Percentiles rank a stretch among this genome's conserved stretches.
phyloP scores from a whole-genome alignment of 208 protist species.

The Kentomonas sorsogonicus region DNA sequence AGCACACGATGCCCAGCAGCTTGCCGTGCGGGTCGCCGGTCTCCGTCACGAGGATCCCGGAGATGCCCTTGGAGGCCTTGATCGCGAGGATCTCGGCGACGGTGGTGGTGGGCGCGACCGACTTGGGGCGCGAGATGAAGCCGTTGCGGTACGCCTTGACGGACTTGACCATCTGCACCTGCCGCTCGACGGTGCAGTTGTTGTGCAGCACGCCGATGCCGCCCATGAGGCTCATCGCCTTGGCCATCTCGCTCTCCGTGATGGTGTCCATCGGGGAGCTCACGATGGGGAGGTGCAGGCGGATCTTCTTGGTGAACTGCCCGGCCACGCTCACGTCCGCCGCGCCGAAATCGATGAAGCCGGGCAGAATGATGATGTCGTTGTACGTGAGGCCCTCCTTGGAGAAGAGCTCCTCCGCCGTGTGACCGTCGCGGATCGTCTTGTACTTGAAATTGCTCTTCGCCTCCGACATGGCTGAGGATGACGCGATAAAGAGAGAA shows the following conservation, averaged over 20 bases:
- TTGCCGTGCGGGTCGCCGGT: constrained; percentile 90
- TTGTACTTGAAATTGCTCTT: constrained; percentile 62
- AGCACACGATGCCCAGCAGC: constrained; percentile 96
- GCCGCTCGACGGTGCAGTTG: constrained; percentile 89
- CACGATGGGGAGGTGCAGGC: constrained; percentile 89
- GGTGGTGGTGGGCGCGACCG: constrained; percentile 73
- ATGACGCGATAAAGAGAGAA: constrained; percentile 4
- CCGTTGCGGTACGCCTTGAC: constrained; percentile 96
- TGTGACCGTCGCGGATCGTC: constrained; percentile 75
- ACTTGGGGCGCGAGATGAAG: constrained; percentile 95
- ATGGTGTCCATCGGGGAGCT: constrained; percentile 96
- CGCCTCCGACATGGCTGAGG: constrained; percentile 14
- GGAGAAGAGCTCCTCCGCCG: constrained; percentile 84
- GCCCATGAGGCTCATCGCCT: constrained; percentile 90
- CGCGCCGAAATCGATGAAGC: constrained; percentile 92
- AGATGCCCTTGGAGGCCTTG: constrained; percentile 93
- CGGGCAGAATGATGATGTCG: constrained; percentile 93
- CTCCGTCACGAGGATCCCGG: constrained; percentile 96
- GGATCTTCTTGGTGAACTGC: constrained; percentile 88
- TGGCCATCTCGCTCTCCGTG: constrained; percentile 90
- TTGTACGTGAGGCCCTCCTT: constrained; percentile 89
- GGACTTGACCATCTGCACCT: constrained; percentile 89
- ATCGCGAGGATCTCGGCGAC: constrained; percentile 88
- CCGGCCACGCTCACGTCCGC: constrained; percentile 80
- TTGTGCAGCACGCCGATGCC: constrained; percentile 96